Evolutionary conservation across 768 basidiomycete genomes (phyloP), one percentile per base, ranked within the genome.

Genomic region (Terana coerulea): DNA sequence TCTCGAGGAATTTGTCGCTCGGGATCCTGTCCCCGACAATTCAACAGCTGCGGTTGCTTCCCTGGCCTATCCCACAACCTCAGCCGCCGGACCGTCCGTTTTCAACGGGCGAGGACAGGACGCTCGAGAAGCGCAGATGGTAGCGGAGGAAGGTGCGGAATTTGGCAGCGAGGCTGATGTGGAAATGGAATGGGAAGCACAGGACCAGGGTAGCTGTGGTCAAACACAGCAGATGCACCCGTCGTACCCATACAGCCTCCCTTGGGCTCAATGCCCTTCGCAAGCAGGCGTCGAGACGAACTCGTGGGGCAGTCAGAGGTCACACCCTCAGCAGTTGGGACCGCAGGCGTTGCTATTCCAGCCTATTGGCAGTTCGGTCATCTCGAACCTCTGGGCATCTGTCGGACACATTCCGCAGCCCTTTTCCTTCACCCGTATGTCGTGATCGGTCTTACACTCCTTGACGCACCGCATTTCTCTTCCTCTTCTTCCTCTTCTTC

Each of bases 1-100:
- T 24, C 19, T 52, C n/a, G 37, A 42, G 31, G 19, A 47, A 31
- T 56, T 48, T 47, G 30, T 49, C 28, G 19, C 35, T 37, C 36
- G n/a, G 28, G 5, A 21, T 29, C 28, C 14, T 5, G 19, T 21
- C 31, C 17, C 45, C 12, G 26, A n/a, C n/a, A n/a, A n/a, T n/a
- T n/a, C n/a, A n/a, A n/a, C n/a, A n/a, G n/a, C n/a, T n/a, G n/a
- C n/a, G n/a, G n/a, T n/a, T n/a, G n/a, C n/a, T n/a, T n/a, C n/a
- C n/a, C n/a, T n/a, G n/a, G n/a, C n/a, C n/a, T n/a, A n/a, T n/a
- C n/a, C n/a, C n/a, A n/a, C n/a, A n/a, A n/a, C n/a, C n/a, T n/a
- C n/a, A n/a, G n/a, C n/a, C n/a, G n/a, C n/a, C n/a, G n/a, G n/a
- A n/a, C n/a, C n/a, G n/a, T n/a, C n/a, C n/a, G n/a, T n/a, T n/a